These are phyloP conservation scores for Ballota nigra DNA, from an alignment of 257 asterid genomes.

Conservation along the genomic window DNA sequence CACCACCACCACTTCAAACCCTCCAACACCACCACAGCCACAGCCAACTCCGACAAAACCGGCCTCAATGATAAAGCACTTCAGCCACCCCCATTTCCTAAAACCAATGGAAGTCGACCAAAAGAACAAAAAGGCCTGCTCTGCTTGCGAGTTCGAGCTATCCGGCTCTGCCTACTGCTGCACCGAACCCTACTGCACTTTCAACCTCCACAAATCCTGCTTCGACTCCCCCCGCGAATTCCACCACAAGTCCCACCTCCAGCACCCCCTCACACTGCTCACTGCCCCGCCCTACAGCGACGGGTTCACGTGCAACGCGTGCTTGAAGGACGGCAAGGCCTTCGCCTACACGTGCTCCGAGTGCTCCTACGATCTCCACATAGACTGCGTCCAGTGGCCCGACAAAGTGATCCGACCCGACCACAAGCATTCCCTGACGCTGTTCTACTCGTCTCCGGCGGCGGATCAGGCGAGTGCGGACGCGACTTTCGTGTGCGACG, in stretches of 20 bases:
- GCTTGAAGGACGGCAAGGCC: conserved; percentile 51
- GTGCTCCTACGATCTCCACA: conserved; percentile 56
- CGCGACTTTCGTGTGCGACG: conserved; percentile 48
- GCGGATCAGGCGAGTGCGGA: conserved; percentile 32
- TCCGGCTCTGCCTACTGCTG: conserved; percentile 49
- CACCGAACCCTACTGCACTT: conserved; percentile 46
- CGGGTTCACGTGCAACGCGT: conserved; percentile 70
- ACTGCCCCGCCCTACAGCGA: conserved; percentile 49
- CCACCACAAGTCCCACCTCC: conserved; percentile 54
- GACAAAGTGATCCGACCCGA: conserved; percentile 43
- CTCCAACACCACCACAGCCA: conserved; percentile 3
- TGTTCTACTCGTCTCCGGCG: conserved; percentile 45
- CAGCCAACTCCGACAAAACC: conserved; percentile 7
- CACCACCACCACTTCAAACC: conserved; percentile 13
- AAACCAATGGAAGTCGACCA: conserved; percentile 33
- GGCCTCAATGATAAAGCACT: conserved; percentile 43
- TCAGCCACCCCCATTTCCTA: conserved; percentile 65
- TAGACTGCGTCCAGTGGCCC: conserved; percentile 43
- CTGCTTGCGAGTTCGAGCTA: conserved; percentile 55
- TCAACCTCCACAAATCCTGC: conserved; percentile 61
- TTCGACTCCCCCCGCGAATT: conserved; percentile 52
- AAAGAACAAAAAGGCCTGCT: conserved; percentile 37
- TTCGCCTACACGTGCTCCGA: conserved; percentile 51
- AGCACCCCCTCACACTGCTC: conserved; percentile 51
- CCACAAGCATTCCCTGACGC: conserved; percentile 45